Evolutionary conservation across 1,284 basidiomycete genomes (phyloP).

Genomic region (Marasmius tenuissimus): DNA sequence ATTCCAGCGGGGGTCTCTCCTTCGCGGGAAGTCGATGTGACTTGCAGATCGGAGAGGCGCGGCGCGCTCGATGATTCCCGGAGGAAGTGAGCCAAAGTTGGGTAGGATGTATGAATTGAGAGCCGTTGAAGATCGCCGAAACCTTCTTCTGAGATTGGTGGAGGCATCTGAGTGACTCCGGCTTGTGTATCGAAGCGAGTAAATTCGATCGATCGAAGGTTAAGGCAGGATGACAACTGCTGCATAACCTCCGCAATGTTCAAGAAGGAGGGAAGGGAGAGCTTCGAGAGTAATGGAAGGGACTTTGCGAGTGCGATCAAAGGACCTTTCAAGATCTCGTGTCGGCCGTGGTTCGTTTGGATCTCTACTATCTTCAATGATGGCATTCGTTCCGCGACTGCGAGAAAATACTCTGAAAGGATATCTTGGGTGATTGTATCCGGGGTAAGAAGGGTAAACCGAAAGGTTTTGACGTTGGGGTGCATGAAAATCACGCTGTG

Average conservation of each 20-base stretch:
- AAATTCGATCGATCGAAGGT: not conserved
- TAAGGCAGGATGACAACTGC: not conserved
- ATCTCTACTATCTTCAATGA: not conserved
- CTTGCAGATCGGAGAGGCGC: not conserved
- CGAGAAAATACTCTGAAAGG: not conserved
- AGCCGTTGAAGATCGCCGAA: not conserved
- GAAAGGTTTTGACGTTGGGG: not conserved
- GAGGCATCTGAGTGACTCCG: not conserved
- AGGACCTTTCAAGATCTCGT: not conserved
- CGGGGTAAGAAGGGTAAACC: not conserved
- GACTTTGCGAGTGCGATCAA: not conserved
- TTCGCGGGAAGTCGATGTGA: not conserved
- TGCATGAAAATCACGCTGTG: slow-evolving; percentile 1
- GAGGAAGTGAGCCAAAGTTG: not conserved
- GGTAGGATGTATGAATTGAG: not conserved
- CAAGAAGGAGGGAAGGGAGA: not conserved
- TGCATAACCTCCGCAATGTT: not conserved
- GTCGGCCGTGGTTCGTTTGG: not conserved
- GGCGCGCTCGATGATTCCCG: not conserved
- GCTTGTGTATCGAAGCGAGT: not conserved
- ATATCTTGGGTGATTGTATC: not conserved
- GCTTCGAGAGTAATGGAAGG: not conserved
- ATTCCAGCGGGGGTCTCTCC: not conserved
- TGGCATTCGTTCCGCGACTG: not conserved
- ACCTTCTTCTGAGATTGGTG: not conserved